These are phyloP conservation scores for Hortiboletus campestris DNA, from an alignment of 768 basidiomycete genomes.

Conservation along the genomic window DNA sequence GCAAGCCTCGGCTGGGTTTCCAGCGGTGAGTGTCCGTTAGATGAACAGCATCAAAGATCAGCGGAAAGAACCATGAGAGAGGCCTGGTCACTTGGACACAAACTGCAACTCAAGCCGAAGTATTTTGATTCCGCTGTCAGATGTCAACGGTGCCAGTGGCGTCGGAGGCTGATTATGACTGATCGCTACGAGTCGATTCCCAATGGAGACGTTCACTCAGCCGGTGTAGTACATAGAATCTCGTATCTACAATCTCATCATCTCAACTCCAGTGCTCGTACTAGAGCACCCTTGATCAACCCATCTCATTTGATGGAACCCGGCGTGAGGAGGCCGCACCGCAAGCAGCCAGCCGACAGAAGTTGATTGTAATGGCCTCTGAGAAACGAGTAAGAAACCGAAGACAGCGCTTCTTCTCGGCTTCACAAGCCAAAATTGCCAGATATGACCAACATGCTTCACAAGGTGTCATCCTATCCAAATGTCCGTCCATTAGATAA, in stretches of 20 bases:
- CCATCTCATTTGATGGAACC: slow-evolving; percentile 6
- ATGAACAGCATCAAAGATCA: slow-evolving; percentile 26
- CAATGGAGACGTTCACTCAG: neutral
- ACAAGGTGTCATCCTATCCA: slow-evolving; percentile 23
- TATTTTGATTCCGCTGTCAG: slow-evolving; percentile 33
- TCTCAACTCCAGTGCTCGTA: slow-evolving; percentile 4
- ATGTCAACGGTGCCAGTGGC: slow-evolving; percentile 16
- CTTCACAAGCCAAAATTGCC: slow-evolving; percentile 22
- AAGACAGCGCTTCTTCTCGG: slow-evolving; percentile 15
- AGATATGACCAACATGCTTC: slow-evolving; percentile 24
- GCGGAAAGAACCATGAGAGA: slow-evolving; percentile 10
- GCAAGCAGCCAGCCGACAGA: slow-evolving; percentile 29
- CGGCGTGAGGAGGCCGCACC: slow-evolving; percentile 31
- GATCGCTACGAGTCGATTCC: slow-evolving; percentile 10
- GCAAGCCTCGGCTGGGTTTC: slow-evolving; percentile 8
- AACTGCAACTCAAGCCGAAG: neutral
- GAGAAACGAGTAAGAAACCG: slow-evolving; percentile 9
- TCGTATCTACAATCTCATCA: neutral
- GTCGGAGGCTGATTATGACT: slow-evolving; percentile 17
- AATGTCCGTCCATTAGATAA: slow-evolving; percentile 40
- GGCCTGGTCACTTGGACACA: slow-evolving; percentile 9
- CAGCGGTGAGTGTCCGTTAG: slow-evolving; percentile 17
- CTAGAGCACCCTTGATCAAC: slow-evolving; percentile 14
- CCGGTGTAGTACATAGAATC: neutral
- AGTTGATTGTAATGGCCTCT: slow-evolving; percentile 19